A percentile compares a stretch with the other conserved stretches of the same genome.
Conservation (phyloP, 2,329 filamentous ascomycete genomes). For the Pestalotiopsis sp. region DNA sequence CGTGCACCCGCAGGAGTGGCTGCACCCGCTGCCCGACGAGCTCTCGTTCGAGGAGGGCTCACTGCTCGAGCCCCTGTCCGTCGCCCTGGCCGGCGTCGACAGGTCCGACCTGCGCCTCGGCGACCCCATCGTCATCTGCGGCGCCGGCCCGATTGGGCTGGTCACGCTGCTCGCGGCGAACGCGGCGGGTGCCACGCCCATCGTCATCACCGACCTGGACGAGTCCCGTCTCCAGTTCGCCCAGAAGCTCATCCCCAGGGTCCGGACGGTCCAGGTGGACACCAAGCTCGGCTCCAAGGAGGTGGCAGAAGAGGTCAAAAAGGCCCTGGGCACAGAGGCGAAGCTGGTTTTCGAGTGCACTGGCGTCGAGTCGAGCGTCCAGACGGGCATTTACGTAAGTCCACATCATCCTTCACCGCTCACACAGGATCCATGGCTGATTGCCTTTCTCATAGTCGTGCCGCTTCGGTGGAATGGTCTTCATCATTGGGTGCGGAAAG, state of each 20-base stretch:
- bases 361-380: neutral
- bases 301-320: neutral
- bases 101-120: constrained; percentile 39
- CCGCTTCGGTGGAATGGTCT: neutral
- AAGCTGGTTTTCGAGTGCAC: neutral
- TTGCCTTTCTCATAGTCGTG: neutral
- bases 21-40: constrained; percentile 36
- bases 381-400: neutral
- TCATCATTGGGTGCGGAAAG: neutral
- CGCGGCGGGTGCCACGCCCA: constrained; percentile 42
- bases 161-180: constrained; percentile 42
- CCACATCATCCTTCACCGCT: neutral
- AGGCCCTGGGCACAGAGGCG: neutral
- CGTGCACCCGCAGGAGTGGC: constrained; percentile 36
- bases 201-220: constrained; percentile 35
- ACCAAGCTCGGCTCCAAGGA: neutral
- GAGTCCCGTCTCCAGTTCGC: neutral
- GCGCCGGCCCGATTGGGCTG: constrained; percentile 37
- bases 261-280: neutral
- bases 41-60: constrained; percentile 43
- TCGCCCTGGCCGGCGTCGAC: constrained; percentile 46
- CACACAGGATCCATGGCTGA: neutral
- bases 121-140: constrained; percentile 35
- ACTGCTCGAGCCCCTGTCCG: constrained; percentile 48
- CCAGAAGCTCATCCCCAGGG: neutral